phyloP scores from a whole-genome alignment of 306 rosid genomes.

The Quercus gilva region DNA sequence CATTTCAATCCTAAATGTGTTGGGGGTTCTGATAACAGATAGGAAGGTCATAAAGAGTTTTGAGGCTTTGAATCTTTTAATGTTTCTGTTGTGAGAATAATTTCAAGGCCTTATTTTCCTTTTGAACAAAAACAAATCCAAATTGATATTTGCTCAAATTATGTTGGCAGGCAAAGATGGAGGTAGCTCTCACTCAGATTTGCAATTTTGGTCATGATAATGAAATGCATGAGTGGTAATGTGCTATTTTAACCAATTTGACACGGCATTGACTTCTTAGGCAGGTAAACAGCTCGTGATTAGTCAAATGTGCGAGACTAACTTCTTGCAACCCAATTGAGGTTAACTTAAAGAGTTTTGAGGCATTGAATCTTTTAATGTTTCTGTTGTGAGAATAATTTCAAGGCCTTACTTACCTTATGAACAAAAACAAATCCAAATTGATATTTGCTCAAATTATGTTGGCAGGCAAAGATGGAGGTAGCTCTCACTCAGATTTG shows the following conservation, averaged over 20 bases:
- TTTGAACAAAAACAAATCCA: background rate
- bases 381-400: background rate
- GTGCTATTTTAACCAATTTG: background rate
- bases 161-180: background rate
- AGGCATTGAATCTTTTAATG: no score
- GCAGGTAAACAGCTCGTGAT: background rate
- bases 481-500: slow-evolving; percentile 11
- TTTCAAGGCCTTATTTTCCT: background rate
- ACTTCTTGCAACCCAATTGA: background rate
- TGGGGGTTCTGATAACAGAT: no score
- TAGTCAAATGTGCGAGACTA: background rate
- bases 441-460: background rate
- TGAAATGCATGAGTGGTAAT: background rate
- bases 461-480: background rate
- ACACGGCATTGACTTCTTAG: background rate
- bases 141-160: background rate
- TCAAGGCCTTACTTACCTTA: background rate
- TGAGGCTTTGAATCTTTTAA: no score
- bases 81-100: background rate
- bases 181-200: slow-evolving; percentile 7
- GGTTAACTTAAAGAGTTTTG: no score
- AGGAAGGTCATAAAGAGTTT: no score
- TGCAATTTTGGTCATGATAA: background rate
- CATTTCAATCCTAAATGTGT: no score
- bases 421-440: background rate